Evolutionary conservation across 352 stramenopile species (phyloP).

Genomic region (Globisporangium abappressorium): DNA sequence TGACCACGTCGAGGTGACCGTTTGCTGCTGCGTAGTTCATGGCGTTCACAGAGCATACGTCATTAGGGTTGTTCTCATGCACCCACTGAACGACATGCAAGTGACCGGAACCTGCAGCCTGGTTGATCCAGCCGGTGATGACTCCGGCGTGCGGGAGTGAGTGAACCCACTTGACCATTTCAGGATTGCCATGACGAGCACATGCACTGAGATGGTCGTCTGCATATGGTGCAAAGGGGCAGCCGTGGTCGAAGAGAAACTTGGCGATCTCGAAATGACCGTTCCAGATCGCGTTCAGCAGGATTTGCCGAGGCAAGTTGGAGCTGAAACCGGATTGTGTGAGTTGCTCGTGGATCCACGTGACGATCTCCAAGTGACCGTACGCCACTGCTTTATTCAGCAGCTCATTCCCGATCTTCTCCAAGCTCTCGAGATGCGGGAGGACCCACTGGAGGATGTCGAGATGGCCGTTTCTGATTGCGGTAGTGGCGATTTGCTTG

Average conservation of each 20-base stretch:
- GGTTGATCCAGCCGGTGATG: not conserved
- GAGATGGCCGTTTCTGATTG: not conserved
- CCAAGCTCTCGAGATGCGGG: not conserved
- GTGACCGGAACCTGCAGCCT: not conserved
- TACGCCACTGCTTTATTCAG: not conserved
- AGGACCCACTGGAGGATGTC: not conserved
- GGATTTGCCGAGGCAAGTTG: not conserved
- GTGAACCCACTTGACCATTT: not conserved
- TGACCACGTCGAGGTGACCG: not conserved
- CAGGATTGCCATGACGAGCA: not conserved
- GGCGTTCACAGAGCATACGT: not conserved
- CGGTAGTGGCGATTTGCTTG: not conserved
- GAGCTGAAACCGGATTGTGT: not conserved
- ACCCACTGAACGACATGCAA: not conserved
- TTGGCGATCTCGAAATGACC: not conserved
- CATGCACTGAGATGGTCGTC: not conserved
- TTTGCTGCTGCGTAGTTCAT: not conserved
- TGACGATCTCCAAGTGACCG: not conserved
- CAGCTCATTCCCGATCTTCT: not conserved
- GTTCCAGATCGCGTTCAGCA: not conserved
- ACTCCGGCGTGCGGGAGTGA: not conserved
- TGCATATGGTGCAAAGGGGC: not conserved
- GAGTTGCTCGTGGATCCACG: not conserved
- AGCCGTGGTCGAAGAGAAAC: not conserved
- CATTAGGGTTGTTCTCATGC: not conserved